phyloP scores from a whole-genome alignment of 495 filamentous ascomycete genomes.

The Echria macrotheca region DNA sequence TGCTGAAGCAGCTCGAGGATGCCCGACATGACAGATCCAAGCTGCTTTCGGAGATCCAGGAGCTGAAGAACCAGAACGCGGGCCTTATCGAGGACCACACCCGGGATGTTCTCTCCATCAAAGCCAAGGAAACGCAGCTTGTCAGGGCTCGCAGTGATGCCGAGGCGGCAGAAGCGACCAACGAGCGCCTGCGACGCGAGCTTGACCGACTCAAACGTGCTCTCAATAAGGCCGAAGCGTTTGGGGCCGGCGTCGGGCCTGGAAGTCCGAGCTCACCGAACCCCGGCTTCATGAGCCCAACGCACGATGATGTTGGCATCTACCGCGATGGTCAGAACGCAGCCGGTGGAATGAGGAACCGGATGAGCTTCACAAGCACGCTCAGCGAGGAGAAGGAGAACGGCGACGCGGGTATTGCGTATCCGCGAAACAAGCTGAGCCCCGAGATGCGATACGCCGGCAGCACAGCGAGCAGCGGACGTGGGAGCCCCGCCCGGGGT shows the following conservation, averaged over 20 bases:
- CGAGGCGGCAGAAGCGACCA: conserved; percentile 78
- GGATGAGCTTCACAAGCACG: conserved; percentile 67
- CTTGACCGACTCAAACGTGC: conserved; percentile 89
- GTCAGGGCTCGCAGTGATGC: conserved; percentile 85
- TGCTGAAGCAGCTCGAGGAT: conserved; percentile 67
- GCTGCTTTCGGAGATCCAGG: conserved; percentile 71
- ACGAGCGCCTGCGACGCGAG: conserved; percentile 77
- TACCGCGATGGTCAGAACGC: conserved; percentile 49
- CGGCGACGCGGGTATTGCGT: conserved; percentile 36
- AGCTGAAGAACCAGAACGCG: conserved; percentile 91
- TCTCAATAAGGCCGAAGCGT: conserved; percentile 46
- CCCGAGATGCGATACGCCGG: conserved; percentile 45
- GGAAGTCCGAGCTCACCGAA: conserved; percentile 36
- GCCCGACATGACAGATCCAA: conserved; percentile 67
- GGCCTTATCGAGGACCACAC: conserved; percentile 97
- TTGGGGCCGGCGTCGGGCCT: conserved; percentile 34
- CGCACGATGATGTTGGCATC: conserved; percentile 45
- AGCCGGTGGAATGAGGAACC: conserved; percentile 30
- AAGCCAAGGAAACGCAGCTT: conserved; percentile 96
- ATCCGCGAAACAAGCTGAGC: conserved; percentile 48
- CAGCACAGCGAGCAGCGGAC: conserved; percentile 46
- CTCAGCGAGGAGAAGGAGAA: conserved; percentile 83
- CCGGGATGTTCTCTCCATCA: conserved; percentile 87
- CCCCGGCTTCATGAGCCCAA: conserved; percentile 37
- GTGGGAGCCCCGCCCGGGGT: conserved; percentile 50